A percentile compares a stretch with the other conserved stretches of the same genome.
phyloP scores from a whole-genome alignment of 73 alveolate genomes.

The Halteria grandinella region DNA sequence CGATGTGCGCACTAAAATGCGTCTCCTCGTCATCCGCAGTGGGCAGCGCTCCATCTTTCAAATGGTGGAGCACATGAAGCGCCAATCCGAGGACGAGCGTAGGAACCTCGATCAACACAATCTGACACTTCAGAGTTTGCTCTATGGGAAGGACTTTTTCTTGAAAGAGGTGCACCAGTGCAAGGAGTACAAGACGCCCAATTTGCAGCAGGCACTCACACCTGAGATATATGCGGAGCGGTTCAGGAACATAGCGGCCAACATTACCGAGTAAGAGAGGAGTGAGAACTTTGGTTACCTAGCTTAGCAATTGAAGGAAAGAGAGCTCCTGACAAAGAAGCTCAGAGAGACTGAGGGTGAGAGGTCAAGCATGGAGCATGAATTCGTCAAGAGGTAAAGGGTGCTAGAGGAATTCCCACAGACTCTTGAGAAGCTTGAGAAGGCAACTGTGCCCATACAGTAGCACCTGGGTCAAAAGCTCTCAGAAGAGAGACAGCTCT shows the following conservation, averaged over 20 bases:
- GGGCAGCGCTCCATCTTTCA: too few relatives aligned
- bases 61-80: conserved; percentile 6
- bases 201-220: conserved; percentile 10
- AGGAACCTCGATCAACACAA: conserved; percentile 23
- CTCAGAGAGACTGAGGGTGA: neutral
- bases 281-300: neutral
- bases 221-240: conserved; percentile 31
- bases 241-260: neutral
- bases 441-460: conserved; percentile 9
- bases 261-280: neutral
- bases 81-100: conserved; percentile 14
- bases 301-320: neutral
- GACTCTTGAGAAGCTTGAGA: neutral
- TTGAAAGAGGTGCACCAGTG: conserved; percentile 29
- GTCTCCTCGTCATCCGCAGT: too few relatives aligned
- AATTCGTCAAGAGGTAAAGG: neutral
- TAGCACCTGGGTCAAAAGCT: conserved; percentile 2
- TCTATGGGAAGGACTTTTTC: conserved; percentile 51
- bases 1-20: too few relatives aligned
- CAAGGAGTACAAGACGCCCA: conserved; percentile 56
- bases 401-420: conserved; percentile 39
- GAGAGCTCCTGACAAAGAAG: neutral
- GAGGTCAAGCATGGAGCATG: neutral
- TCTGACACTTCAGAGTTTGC: conserved; percentile 24
- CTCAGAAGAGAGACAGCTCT: neutral